phyloP scores from a whole-genome alignment of 2,329 filamentous ascomycete species.

The Cercospora sesami region DNA sequence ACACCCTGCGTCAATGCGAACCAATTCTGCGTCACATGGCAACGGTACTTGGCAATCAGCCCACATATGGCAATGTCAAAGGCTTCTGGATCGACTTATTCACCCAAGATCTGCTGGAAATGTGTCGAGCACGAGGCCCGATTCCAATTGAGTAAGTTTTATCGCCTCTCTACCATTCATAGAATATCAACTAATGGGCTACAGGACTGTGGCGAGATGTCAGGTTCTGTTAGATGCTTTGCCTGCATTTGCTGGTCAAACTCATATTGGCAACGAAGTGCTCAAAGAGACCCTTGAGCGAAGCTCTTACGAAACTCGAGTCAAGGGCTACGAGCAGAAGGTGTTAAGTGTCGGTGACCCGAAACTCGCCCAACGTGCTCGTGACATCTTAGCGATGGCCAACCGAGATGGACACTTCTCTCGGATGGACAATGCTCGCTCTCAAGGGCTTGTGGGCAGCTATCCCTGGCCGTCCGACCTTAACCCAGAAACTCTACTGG shows the following conservation, averaged over 20 bases:
- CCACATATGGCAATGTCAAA: not conserved
- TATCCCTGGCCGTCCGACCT: not conserved
- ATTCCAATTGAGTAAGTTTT: not conserved
- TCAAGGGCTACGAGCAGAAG: not conserved
- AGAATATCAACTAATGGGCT: not conserved
- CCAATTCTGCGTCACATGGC: conserved; percentile 1
- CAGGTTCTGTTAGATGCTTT: not conserved
- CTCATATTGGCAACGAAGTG: not conserved
- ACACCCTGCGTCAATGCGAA: not conserved
- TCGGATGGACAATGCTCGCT: not conserved
- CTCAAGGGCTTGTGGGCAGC: not conserved
- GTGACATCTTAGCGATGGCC: not conserved
- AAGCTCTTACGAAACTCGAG: not conserved
- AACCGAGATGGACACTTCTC: not conserved
- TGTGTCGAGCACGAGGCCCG: not conserved
- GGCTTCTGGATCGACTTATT: not conserved
- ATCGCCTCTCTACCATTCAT: not conserved
- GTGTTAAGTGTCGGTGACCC: not conserved
- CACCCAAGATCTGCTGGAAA: not conserved
- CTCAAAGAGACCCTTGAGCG: not conserved
- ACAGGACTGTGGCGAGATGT: not conserved
- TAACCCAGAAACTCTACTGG: not conserved
- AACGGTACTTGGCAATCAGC: not conserved
- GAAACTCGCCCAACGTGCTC: not conserved
- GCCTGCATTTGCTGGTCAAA: not conserved